Evolutionary conservation across 768 basidiomycete species (phyloP).

Genomic region (Collybia nuda): DNA sequence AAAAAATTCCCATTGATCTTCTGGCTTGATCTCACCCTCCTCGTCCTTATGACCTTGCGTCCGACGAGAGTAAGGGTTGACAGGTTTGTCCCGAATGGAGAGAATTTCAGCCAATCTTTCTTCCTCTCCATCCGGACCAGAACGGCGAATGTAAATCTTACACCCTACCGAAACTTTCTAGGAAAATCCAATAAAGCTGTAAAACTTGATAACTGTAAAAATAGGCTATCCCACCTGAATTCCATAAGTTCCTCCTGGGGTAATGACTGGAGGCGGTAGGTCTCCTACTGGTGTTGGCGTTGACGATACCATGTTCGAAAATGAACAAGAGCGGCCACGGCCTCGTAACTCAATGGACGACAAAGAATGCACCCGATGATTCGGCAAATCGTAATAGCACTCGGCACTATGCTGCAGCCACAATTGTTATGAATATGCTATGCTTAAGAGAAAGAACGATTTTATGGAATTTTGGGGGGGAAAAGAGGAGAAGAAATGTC

Average conservation of each 20-base stretch:
- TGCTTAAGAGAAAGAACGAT: no score
- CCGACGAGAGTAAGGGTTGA: slow-evolving; percentile 56
- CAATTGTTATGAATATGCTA: no score
- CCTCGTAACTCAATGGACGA: no score
- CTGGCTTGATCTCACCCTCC: slow-evolving; percentile 47
- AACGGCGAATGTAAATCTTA: slow-evolving; percentile 90
- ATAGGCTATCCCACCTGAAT: slow-evolving; percentile 57
- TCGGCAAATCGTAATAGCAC: no score
- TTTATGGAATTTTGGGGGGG: no score
- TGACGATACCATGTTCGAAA: slow-evolving; percentile 29
- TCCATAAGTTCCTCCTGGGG: slow-evolving; percentile 72
- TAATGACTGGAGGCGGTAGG: slow-evolving; percentile 60
- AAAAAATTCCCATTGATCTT: slow-evolving; percentile 91
- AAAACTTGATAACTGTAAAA: slow-evolving; percentile 17
- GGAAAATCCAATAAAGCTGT: slow-evolving; percentile 27
- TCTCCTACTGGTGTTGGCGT: slow-evolving; percentile 40
- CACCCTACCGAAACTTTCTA: slow-evolving; percentile 91
- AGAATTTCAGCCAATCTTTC: slow-evolving; percentile 95
- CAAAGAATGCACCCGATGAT: no score
- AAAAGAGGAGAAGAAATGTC: no score
- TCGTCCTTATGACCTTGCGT: slow-evolving; percentile 42
- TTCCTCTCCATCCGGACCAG: slow-evolving; percentile 75
- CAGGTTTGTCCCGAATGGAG: slow-evolving; percentile 87
- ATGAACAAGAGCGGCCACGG: not conserved
- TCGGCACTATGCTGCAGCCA: no score